A percentile compares a stretch with the other conserved stretches of the same genome.
Conservation (phyloP, 2,329 filamentous ascomycete species). For the Pseudodiploospora longispora region DNA sequence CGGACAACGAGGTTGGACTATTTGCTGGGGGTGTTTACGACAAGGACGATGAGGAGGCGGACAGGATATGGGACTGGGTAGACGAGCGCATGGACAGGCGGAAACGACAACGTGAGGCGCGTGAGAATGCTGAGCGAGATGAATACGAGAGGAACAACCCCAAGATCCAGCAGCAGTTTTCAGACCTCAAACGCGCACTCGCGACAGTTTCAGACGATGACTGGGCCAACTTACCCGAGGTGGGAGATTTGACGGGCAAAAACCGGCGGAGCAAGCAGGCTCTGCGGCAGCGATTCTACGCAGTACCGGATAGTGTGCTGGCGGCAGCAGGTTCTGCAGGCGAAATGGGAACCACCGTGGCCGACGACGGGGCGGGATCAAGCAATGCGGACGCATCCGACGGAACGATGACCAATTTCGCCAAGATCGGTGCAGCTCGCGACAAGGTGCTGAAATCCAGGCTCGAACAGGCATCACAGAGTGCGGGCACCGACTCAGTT, state of each 20-base stretch:
- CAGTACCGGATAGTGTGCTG: conserved; percentile 91
- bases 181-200: conserved; percentile 85
- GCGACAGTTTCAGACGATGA: conserved; percentile 88
- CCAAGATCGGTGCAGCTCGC: conserved; percentile 89
- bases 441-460: conserved; percentile 95
- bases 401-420: conserved; percentile 96
- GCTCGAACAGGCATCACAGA: conserved; percentile 78
- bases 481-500: conserved; percentile 54
- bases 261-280: conserved; percentile 81
- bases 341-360: conserved; percentile 82
- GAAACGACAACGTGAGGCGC: conserved; percentile 86
- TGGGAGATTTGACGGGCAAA: conserved; percentile 92
- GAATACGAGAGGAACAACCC: conserved; percentile 97
- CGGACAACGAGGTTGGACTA: conserved; percentile 91
- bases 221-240: conserved; percentile 91
- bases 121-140: conserved; percentile 82
- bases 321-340: conserved; percentile 73
- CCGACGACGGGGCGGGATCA: conserved; percentile 60
- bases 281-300: conserved; percentile 79
- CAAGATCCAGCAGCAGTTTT: conserved; percentile 96
- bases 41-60: conserved; percentile 94
- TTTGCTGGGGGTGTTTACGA: conserved; percentile 96
- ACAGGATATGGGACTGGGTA: conserved; percentile 89
- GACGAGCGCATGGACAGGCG: conserved; percentile 96
- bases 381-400: conserved; percentile 46